Base-by-base conservation (phyloP, 768 basidiomycete genomes). In the Panellus pusillus region DNA sequence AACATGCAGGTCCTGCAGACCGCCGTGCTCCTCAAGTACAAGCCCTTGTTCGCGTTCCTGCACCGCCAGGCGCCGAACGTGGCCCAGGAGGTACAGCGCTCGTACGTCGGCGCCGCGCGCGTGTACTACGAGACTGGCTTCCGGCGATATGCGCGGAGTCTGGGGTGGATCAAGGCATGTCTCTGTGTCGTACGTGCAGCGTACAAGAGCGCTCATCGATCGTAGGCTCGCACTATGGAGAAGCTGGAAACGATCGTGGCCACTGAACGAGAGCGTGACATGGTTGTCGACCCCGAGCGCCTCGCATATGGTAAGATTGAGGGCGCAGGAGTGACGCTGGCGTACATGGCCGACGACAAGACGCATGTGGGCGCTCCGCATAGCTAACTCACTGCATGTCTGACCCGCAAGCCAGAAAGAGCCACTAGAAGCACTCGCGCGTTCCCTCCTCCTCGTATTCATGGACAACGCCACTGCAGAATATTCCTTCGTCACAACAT, bases 61-160 rank as follows among this genome's bases (percentile, higher is more conserved):
- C 84, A 87, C 58, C 84, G 91, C 2, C 89, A 93, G 57, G 89
- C 89, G 6, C 79, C 86, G 9, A 77, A 77, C 31, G 89, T 94
- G 28, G 94, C 97, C 3, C 79, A 79, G 42, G 95, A 98, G 68
- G 74, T 99, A 19, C 93, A 93, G 66, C 78, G 92, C 47, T 86
- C 91, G 3, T 99, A 99, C 68, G 73, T 89, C 27, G 81, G 81
- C 31, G 83, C 89, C 24, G 88, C 91, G 13, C 84, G 94, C 37
- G 80, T 91, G 18, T 99, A 97, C 68, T 98, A 93, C 55, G 97
- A 99, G 72, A 98, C 97, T 18, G 92, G 89, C 0, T 95, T 98
- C 67, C 76, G 97, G 57, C 75, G 97, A 39, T 99, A 98, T 67
- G 79, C 86, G 19, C 78, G 97, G 41, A 88, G 86, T 65, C 74